Evolutionary conservation across 2,329 filamentous ascomycete genomes (phyloP).

Genomic region (Fusarium oxysporum): DNA sequence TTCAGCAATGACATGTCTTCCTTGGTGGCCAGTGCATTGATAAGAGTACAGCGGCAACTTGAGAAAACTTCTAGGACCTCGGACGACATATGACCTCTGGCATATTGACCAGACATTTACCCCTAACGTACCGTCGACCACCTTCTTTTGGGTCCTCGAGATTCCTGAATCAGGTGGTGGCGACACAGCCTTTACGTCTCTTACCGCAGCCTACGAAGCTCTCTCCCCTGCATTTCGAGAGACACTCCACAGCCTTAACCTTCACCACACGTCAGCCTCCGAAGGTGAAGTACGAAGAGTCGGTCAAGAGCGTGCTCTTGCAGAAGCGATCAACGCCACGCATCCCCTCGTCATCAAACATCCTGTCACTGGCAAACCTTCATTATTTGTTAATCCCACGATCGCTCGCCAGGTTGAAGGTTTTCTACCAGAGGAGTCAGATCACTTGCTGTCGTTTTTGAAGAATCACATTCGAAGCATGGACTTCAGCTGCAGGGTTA

Average conservation of each 20-base stretch:
- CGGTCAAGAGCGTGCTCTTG: conserved; percentile 43
- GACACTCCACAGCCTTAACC: neutral
- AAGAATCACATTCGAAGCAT: conserved; percentile 48
- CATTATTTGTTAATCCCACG: conserved; percentile 47
- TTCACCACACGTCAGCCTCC: conserved; percentile 45
- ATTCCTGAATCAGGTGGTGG: conserved; percentile 43
- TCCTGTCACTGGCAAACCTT: conserved; percentile 44
- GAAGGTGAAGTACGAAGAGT: conserved; percentile 47
- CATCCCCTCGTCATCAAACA: conserved; percentile 47
- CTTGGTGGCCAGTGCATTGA: rapidly evolving
- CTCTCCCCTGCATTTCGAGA: conserved; percentile 45
- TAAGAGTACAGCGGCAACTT: conserved; percentile 38
- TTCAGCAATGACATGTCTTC: neutral
- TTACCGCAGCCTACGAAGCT: conserved; percentile 46
- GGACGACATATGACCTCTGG: conserved; percentile 48
- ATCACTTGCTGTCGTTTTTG: conserved; percentile 43
- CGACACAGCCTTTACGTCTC: conserved; percentile 48
- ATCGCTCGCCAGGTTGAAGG: conserved; percentile 47
- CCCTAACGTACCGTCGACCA: conserved; percentile 47
- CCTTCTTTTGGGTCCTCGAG: conserved; percentile 51
- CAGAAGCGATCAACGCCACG: conserved; percentile 46
- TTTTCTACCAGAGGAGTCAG: conserved; percentile 47
- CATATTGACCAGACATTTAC: conserved; percentile 51
- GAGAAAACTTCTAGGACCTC: conserved; percentile 43
- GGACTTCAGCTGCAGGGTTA: conserved; percentile 47